Evolutionary conservation across 768 basidiomycete genomes (phyloP).

Genomic region (Pleurotus cornucopiae): DNA sequence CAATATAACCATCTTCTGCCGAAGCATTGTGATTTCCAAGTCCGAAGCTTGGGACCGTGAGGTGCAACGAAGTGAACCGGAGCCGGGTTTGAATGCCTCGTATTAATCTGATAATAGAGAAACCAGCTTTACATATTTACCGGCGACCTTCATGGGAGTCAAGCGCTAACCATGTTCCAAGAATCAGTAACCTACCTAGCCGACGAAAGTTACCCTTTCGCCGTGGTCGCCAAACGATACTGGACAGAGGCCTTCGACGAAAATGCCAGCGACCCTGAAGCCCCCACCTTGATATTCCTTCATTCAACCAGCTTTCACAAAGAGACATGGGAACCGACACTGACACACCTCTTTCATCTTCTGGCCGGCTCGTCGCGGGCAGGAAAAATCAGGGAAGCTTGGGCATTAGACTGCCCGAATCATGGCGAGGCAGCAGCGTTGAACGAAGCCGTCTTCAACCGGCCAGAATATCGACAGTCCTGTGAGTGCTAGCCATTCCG

Average conservation of each 20-base stretch:
- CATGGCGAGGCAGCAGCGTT: conserved; percentile 58
- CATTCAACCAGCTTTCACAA: conserved; percentile 76
- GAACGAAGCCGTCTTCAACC: conserved; percentile 44
- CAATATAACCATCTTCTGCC: not conserved
- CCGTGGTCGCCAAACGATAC: conserved; percentile 55
- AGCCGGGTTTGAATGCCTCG: not conserved
- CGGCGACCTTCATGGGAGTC: conserved; percentile 1
- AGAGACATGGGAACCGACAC: conserved; percentile 66
- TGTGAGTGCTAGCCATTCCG: conserved; percentile 31
- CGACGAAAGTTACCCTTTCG: conserved; percentile 38
- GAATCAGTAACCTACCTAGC: conserved; percentile 31
- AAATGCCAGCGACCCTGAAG: conserved; percentile 32
- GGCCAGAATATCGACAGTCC: conserved; percentile 37
- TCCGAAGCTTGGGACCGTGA: not conserved
- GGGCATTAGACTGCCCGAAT: conserved; percentile 71
- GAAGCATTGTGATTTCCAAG: not conserved
- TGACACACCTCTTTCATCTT: conserved; percentile 42
- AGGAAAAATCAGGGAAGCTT: conserved; percentile 50
- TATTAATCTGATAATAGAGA: conserved; percentile 5
- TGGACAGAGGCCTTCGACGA: conserved; percentile 37
- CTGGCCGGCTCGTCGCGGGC: conserved; percentile 12
- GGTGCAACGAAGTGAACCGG: not conserved
- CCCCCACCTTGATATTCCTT: conserved; percentile 54
- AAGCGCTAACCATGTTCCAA: conserved; percentile 11
- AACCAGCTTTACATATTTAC: conserved; percentile 4